Percentiles rank a stretch among this genome's conserved stretches.
phyloP scores from a whole-genome alignment of 2,329 filamentous ascomycete genomes.

The Paracoccidioides brasiliensis region DNA sequence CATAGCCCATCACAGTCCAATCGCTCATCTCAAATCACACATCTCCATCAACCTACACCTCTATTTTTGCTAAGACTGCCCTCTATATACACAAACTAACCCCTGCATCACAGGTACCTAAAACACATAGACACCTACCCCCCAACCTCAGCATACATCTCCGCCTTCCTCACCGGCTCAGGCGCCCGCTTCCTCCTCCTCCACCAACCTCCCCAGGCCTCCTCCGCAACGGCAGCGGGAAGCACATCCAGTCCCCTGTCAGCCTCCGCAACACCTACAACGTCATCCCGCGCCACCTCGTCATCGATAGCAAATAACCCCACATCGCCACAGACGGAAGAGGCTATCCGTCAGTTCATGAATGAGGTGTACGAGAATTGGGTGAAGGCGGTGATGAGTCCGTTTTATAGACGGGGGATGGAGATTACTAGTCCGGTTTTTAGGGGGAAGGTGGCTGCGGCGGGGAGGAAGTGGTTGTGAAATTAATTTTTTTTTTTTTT shows the following conservation, averaged over 20 bases:
- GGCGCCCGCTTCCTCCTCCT: constrained; percentile 92
- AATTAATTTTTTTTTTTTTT: neutral
- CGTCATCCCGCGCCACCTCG: constrained; percentile 37
- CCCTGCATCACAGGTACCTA: constrained; percentile 54
- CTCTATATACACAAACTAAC: neutral
- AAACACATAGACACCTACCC: constrained; percentile 96
- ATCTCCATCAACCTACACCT: neutral
- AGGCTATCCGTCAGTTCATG: constrained; percentile 92
- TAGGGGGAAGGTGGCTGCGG: constrained; percentile 64
- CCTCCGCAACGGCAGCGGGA: constrained; percentile 31
- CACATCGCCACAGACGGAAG: constrained; percentile 78
- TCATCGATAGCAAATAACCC: constrained; percentile 74
- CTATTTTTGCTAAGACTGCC: no score
- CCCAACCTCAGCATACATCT: constrained; percentile 68
- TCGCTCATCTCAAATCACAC: neutral
- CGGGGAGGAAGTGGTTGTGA: constrained; percentile 84
- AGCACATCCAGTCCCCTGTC: constrained; percentile 22
- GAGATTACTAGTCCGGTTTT: constrained; percentile 81
- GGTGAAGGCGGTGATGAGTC: constrained; percentile 94
- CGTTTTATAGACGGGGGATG: constrained; percentile 80
- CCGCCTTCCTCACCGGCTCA: constrained; percentile 82
- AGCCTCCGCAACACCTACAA: constrained; percentile 16
- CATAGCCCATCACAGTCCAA: neutral
- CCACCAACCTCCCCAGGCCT: constrained; percentile 56
- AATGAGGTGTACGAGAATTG: constrained; percentile 90